These are phyloP conservation scores for Phalaenopsis hybrid DNA, from an alignment of 116 monocot genomes.

Conservation along the genomic window DNA sequence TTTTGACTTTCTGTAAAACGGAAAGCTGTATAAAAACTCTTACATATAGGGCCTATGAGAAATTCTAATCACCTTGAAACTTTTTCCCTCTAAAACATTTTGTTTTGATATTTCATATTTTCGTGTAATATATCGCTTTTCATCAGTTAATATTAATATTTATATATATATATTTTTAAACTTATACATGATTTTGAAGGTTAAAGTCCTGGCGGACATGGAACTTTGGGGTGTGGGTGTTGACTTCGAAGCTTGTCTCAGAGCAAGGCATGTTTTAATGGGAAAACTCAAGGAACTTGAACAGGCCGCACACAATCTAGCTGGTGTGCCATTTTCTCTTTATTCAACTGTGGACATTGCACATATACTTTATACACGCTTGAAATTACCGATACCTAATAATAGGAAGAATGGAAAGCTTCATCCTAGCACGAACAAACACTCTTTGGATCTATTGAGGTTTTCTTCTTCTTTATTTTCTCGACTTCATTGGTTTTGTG, in stretches of 20 bases:
- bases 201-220: conserved; percentile 90
- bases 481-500: neutral
- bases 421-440: conserved; percentile 95
- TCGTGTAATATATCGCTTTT: neutral
- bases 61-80: conserved; percentile 5
- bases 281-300: conserved; percentile 89
- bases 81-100: neutral
- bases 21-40: too few species aligned
- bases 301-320: conserved; percentile 69
- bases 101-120: neutral
- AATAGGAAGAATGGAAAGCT: conserved; percentile 67
- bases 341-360: conserved; percentile 87
- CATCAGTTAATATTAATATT: neutral
- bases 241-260: conserved; percentile 86
- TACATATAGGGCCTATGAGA: neutral
- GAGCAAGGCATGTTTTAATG: conserved; percentile 54
- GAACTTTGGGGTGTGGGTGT: conserved; percentile 89
- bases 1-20: too few species aligned
- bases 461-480: conserved; percentile 18
- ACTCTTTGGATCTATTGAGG: conserved; percentile 72
- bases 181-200: conserved; percentile 27
- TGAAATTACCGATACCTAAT: conserved; percentile 80
- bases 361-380: conserved; percentile 62
- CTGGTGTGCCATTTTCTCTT: conserved; percentile 81
- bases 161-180: conserved; percentile 7